Evolutionary conservation across 2,329 filamentous ascomycete species (phyloP), one percentile per base, ranked within the genome.

Genomic region (Calonectria pseudoreteaudii): DNA sequence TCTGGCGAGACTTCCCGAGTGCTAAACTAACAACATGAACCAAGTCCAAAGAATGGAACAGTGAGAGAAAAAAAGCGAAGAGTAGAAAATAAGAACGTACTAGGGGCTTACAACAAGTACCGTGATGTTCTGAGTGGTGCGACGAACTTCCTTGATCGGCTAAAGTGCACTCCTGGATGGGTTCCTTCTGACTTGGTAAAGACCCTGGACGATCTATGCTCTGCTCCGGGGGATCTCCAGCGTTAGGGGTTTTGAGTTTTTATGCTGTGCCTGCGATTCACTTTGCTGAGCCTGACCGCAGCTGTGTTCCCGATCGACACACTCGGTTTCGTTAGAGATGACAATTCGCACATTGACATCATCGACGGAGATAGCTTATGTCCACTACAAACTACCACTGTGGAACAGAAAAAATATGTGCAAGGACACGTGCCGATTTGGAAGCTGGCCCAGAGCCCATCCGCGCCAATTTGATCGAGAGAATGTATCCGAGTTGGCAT

Each of bases 261-360:
- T n/a, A 58, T 53, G 26, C 58, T 38, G 69, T 66, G 30, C 52
- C 38, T 68, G 64, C 56, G 28, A 38, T 38, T 38, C 56, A 31
- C 44, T 34, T 50, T 66, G 60, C 52, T 70, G 50, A 58, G 60
- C 50, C 60, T 58, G 31, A 65, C 44, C 30, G n/a, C 47, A 50
- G 70, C 64, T 64, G 70, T 53, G 67, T 71, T 65, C 66, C 36
- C 64, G 64, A 71, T 71, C 64, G 64, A 62, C 65, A 62, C 41
- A 23, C 41, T 49, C 44, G 47, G 23, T 23, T 23, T 58, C 34
- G 68, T 60, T 18, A 26, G n/a, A 26, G 26, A 26, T 18, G 56
- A 28, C 56, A 62, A 62, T 28, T 62, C 56, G n/a, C 28, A 34
- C 58, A 23, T 26, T 44, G 36, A 41, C 58, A 56, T 70, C 68